Percentiles rank a stretch among this genome's conserved stretches.
Conservation (phyloP, 225 moss, liverwort and hornwort genomes). For the Straminergon stramineum region DNA sequence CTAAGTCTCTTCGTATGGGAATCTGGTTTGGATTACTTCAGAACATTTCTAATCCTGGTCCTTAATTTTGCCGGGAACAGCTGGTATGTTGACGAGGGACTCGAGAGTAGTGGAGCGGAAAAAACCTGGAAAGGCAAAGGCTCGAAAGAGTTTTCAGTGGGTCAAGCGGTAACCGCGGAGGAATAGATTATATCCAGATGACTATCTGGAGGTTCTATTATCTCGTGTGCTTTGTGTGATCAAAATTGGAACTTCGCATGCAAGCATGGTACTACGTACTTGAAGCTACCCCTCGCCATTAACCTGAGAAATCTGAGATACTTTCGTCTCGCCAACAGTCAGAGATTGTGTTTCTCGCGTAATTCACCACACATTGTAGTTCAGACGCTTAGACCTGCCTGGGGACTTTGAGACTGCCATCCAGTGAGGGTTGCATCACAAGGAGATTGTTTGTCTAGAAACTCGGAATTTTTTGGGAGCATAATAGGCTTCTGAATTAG, state of each 20-base stretch:
- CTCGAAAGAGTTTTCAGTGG: constrained; percentile 96
- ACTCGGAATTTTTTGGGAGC: background rate
- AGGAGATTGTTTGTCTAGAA: background rate
- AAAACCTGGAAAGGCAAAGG: constrained; percentile 96
- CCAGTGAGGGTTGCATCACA: too few species aligned
- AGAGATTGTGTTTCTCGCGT: too few species aligned
- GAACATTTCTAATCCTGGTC: background rate
- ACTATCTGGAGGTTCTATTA: background rate
- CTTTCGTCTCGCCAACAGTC: background rate
- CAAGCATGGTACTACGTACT: background rate
- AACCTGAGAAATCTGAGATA: background rate
- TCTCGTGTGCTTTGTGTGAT: background rate
- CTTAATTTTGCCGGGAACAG: constrained; percentile 26
- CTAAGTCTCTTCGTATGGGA: background rate
- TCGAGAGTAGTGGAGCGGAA: constrained; percentile 97
- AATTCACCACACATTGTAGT: too few species aligned
- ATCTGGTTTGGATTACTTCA: background rate
- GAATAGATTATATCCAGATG: background rate
- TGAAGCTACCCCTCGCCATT: background rate
- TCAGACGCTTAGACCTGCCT: too few species aligned
- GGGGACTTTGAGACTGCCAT: too few species aligned
- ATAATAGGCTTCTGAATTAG: background rate
- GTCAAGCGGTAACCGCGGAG: constrained; percentile 58
- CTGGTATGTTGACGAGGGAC: constrained; percentile 92
- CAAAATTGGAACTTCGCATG: background rate